Percentiles rank a stretch among this genome's conserved stretches.
Evolutionary conservation across 129 eudicot species (phyloP).

Genomic region (Calendula officinalis): DNA sequence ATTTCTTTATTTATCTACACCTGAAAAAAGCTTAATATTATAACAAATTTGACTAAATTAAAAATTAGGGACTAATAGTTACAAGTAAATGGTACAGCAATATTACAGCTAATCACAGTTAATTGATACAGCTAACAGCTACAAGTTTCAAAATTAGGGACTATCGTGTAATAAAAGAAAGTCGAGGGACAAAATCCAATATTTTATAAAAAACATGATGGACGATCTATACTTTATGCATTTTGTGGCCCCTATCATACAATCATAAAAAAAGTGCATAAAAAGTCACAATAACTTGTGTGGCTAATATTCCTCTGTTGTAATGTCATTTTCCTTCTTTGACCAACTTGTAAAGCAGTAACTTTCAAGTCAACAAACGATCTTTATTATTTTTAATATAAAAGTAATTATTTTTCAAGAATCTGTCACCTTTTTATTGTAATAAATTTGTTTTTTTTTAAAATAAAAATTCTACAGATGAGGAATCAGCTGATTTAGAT

Average conservation of each 20-base stretch:
- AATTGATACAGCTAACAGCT: no score
- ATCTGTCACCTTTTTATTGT: neutral
- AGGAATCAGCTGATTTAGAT: slow-evolving; percentile 62
- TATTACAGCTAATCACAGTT: no score
- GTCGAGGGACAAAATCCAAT: no score
- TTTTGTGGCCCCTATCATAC: neutral
- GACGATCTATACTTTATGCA: neutral
- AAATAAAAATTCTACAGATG: slow-evolving; percentile 36
- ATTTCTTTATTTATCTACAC: neutral
- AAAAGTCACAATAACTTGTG: neutral
- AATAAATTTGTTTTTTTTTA: neutral
- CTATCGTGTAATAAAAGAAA: no score
- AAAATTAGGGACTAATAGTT: no score
- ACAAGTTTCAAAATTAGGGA: no score
- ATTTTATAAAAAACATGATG: no score
- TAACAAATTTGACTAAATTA: slow-evolving; percentile 4
- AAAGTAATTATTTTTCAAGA: neutral
- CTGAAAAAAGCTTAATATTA: neutral
- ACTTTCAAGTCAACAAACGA: slow-evolving; percentile 16
- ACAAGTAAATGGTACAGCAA: no score
- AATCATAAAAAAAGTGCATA: slow-evolving; percentile 5
- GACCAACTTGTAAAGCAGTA: slow-evolving; percentile 14
- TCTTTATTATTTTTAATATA: neutral
- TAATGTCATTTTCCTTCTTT: slow-evolving; percentile 2
- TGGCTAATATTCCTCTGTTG: slow-evolving; percentile 14